Evolutionary conservation across 306 rosid genomes (phyloP), one percentile per base, ranked within the genome.

Genomic region (Albizia julibrissin): DNA sequence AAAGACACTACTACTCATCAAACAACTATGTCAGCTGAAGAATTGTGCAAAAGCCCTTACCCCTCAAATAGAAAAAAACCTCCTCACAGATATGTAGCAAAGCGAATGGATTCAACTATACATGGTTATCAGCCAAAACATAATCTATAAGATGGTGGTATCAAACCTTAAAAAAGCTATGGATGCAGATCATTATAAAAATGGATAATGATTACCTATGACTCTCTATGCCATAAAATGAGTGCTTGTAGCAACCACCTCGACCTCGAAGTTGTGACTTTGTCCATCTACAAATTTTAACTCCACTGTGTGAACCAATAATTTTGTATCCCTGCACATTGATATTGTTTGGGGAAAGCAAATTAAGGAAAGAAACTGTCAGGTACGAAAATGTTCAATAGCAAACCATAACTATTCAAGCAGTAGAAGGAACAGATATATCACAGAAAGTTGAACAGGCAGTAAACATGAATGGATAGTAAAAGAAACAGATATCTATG

Each of bases 181-280:
- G 78, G 59, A n/a, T 15, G 54, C 14, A 52, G 27, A 39, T 44
- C 15, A 69, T 59, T 10, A 66, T 56, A 15, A 65, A 29, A 67
- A 24, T 40, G 8, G 54, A 69, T 72, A 34, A 26, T 71, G 37
- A 77, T 83, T 88, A 93, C 99, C 99, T 92, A 76, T 95, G 99
- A 86, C 99, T 95, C 87, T 95, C 98, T 22, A 95, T 95, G 76
- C 99, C 99, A 88, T 95, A 95, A 81, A 95, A 95, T n/a, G 99
- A 93, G 84, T 95, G 99, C 88, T 95, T 95, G 86, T 95, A 95
- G 88, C 97, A 93, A 84, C 99, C 99, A 67, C 99, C 99, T 56
- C 99, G 87, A 39, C 99, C 99, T 81, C 99, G 89, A 74, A 95
- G 99, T 74, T 93, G 99, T 2, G 98, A 94, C 88, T 95, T 95